phyloP scores from a whole-genome alignment of 2,329 filamentous ascomycete genomes.

The Fusarium burgessii region DNA sequence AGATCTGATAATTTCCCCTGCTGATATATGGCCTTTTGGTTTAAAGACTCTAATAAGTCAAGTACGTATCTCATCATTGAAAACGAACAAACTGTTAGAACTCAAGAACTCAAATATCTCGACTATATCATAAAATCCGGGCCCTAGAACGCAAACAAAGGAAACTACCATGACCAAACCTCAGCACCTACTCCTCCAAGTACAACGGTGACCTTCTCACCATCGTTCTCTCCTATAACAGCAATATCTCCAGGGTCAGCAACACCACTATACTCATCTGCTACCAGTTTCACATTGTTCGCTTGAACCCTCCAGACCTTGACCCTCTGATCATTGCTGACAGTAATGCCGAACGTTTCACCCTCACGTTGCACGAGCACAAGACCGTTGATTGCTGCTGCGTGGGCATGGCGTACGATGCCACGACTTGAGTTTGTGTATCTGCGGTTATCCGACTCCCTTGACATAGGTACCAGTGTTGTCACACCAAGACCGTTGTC shows the following conservation, averaged over 20 bases:
- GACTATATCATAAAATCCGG: slow-evolving; percentile 11
- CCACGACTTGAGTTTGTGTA: slow-evolving; percentile 44
- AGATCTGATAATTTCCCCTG: too few species aligned
- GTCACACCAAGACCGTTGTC: slow-evolving; percentile 82
- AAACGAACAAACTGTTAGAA: not conserved
- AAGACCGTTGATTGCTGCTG: slow-evolving; percentile 76
- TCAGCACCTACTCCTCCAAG: slow-evolving; percentile 43
- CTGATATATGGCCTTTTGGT: too few species aligned
- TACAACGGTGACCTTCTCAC: slow-evolving; percentile 28
- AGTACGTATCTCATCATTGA: not conserved
- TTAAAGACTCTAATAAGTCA: too few species aligned
- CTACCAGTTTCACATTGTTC: slow-evolving; percentile 55
- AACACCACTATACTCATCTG: slow-evolving; percentile 67
- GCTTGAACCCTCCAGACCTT: slow-evolving; percentile 63
- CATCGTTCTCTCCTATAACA: slow-evolving; percentile 1
- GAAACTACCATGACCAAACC: slow-evolving; percentile 40
- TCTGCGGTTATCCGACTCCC: slow-evolving; percentile 24
- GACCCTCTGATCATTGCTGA: slow-evolving; percentile 72
- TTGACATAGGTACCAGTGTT: slow-evolving; percentile 39
- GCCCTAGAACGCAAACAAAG: slow-evolving; percentile 6
- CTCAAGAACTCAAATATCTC: not conserved
- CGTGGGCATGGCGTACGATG: slow-evolving; percentile 68
- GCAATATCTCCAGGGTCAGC: slow-evolving; percentile 66
- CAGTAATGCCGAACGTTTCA: slow-evolving; percentile 55
- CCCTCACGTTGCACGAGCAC: slow-evolving; percentile 50